Evolutionary conservation across 202 grass and related monocot species (phyloP), one percentile per base, ranked within the genome.

Genomic region (Dendrocalamus latiflorus): DNA sequence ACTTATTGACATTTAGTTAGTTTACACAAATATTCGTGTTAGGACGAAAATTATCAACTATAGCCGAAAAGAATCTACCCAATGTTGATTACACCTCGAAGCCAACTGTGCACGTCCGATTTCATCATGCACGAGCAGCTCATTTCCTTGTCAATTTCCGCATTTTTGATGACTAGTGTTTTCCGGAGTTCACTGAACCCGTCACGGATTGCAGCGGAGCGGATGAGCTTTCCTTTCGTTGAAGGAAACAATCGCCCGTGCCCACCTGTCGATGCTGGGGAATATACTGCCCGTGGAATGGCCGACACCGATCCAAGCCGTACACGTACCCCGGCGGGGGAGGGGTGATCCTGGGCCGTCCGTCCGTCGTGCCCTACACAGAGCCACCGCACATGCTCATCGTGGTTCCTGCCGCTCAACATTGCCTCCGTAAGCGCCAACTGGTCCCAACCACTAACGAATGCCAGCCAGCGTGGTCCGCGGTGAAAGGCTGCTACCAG

Each of bases 351-450:
- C 11, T 37, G 30, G 16, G 16, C 77, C 72, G 72, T 26, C 79
- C n/a, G n/a, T n/a, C n/a, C 80, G 57, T 18, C 73, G 79, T 73
- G 78, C n/a, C 22, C 14, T n/a, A 67, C 65, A 58, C 64, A 37
- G n/a, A 65, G 30, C 78, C 41, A 24, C 39, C 78, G 74, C 83
- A 90, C 83, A 73, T 90, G 83, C 83, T 83, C 83, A 60, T 86
- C 83, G 88, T 86, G 88, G 60, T 68, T 64, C 65, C 39, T 82
- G 81, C 60, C 34, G 21, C 41, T 56, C 9, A 28, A 25, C 83
- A 74, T 9, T 58, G 72, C 70, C 73, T 66, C 72, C 58, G 30
- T 12, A n/a, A 10, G 70, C 71, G 28, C 63, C 70, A 25, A 34
- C 78, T 68, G 72, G 58, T 49, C 72, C 83, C 56, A 72, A 4